Percentiles rank a stretch among this genome's conserved stretches.
Conservation (phyloP, 352 stramenopile species). For the Pythium dissotocum region DNA sequence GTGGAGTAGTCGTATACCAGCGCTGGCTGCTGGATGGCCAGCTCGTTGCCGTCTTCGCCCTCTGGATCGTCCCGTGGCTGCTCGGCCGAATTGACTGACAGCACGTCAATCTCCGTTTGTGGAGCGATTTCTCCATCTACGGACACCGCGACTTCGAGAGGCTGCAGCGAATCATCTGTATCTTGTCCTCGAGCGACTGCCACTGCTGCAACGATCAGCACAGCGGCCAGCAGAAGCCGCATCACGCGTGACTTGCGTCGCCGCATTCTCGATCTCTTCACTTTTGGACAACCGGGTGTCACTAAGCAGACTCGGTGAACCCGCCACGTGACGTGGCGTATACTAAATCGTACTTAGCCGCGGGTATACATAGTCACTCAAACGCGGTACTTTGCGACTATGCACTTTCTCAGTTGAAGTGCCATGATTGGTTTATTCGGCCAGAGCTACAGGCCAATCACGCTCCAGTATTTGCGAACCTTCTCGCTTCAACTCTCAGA, state of each 20-base stretch:
- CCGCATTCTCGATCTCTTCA: conserved; percentile 13
- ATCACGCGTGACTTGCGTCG: conserved; percentile 12
- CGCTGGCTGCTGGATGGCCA: not conserved
- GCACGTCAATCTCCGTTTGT: not conserved
- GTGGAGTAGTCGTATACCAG: not conserved
- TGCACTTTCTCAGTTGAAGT: conserved; percentile 20
- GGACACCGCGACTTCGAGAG: conserved; percentile 15
- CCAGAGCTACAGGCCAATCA: conserved; percentile 19
- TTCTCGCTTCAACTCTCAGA: conserved; percentile 8
- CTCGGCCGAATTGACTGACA: not conserved
- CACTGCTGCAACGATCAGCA: conserved; percentile 7
- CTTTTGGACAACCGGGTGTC: not conserved
- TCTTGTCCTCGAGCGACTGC: conserved; percentile 9
- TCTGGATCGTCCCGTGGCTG: not conserved
- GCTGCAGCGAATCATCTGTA: not conserved
- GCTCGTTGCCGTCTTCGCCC: not conserved
- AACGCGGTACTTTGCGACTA: not conserved
- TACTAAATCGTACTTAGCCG: conserved; percentile 20
- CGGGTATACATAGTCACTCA: conserved; percentile 20
- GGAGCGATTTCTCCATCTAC: conserved; percentile 9
- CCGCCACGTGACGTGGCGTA: conserved; percentile 13
- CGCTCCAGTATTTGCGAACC: conserved; percentile 14
- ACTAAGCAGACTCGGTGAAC: conserved; percentile 7
- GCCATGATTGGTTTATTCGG: not conserved
- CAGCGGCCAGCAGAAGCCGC: conserved; percentile 17